Base-by-base conservation (phyloP, 257 asterid species). In the Solanum dulcamara region DNA sequence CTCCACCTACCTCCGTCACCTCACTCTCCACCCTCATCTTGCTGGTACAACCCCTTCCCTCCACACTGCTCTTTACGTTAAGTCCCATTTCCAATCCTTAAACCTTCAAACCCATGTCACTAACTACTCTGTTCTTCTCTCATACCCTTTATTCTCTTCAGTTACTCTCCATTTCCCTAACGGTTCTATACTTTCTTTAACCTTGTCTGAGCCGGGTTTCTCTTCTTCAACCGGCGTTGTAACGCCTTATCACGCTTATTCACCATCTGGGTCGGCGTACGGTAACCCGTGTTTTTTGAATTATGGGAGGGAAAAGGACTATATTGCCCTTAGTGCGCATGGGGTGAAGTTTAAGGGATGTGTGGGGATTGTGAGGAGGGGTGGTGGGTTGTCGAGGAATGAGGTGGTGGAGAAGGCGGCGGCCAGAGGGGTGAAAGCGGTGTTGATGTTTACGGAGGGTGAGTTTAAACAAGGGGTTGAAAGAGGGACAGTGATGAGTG, bases 401-500 rank as follows among this genome's bases (percentile, higher is more conserved):
- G 96, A 92, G 68, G 96, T 84, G 84, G 93, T 86, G 79, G 92
- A 88, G 79, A 91, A 89, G 87, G 98, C 99, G 46, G 98, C 96
- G 89, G 93, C 91, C 81, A 94, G 88, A 40, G 98, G 98, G 28
- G 91, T 93, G 81, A 88, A 91, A 67, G 99, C 98, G 33, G 97
- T 94, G 90, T 85, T 96, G 28, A 93, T 96, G 98, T 96, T 94
- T 90, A 93, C 98, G 33, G 98, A 94, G 70, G 15, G 89, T 82
- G 67, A 88, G 88, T 40, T 44, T 75, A 40, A 20, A 44, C 87
- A 85, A 42, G 99, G 99, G 85, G 94, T 96, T 50, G 99, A 96
- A 89, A 93, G 99, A 90, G 99, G 98, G 88, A 94, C 99, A 1
- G 98, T 94, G 60, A 89, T 95, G 98, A 89, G 89, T 38, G 98